A percentile compares a stretch with the other conserved stretches of the same genome.
Evolutionary conservation across 2,329 filamentous ascomycete species (phyloP).

Genomic region (Alternaria consortialis): DNA sequence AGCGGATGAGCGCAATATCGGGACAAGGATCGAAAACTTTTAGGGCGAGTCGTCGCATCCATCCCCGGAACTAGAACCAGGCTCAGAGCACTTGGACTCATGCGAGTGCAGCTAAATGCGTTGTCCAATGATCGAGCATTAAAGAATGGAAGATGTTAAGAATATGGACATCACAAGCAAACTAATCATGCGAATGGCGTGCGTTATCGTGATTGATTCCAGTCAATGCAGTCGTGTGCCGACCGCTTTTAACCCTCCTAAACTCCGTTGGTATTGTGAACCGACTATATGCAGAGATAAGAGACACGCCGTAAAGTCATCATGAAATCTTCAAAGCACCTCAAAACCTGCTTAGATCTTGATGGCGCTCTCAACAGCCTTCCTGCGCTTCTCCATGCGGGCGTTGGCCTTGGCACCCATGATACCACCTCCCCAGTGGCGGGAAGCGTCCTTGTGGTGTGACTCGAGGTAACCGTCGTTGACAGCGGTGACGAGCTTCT

Average conservation of each 20-base stretch:
- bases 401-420: constrained; percentile 95
- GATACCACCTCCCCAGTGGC: constrained; percentile 99
- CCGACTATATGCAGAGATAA: constrained; percentile 53
- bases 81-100: neutral
- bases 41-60: constrained; percentile 27
- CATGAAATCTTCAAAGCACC: constrained; percentile 36
- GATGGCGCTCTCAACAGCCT: constrained; percentile 92
- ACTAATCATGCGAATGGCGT: constrained; percentile 38
- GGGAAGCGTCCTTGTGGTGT: constrained; percentile 89
- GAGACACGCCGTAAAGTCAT: constrained; percentile 51
- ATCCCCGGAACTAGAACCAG: neutral
- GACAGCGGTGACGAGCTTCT: constrained; percentile 94
- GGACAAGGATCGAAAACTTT: constrained; percentile 62
- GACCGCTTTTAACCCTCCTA: constrained; percentile 51
- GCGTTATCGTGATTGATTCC: constrained; percentile 48
- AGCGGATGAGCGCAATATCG: constrained; percentile 64
- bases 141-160: neutral
- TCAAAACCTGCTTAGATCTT: constrained; percentile 79
- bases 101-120: constrained; percentile 17
- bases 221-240: constrained; percentile 44
- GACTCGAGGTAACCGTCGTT: constrained; percentile 95
- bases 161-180: constrained; percentile 24
- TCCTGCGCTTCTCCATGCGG: constrained; percentile 84
- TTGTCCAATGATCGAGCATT: neutral
- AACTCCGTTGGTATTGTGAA: constrained; percentile 52